Evolutionary conservation across 2,329 filamentous ascomycete species (phyloP), one percentile per base, ranked within the genome.

Genomic region (Fusarium neocosmosporiellum): DNA sequence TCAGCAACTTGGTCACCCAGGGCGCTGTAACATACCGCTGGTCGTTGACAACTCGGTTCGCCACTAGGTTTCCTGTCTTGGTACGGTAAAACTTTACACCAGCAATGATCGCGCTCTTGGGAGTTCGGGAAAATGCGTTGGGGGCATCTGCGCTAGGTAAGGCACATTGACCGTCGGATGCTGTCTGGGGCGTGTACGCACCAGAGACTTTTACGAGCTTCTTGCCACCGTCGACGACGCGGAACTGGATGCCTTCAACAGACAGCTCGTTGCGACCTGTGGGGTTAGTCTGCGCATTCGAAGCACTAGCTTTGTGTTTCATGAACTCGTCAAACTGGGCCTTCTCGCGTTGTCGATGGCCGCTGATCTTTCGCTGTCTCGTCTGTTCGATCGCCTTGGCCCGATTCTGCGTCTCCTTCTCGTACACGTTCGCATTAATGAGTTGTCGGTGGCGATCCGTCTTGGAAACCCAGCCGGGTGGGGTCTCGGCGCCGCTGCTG

Each of bases 21-120:
- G 67, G 54, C 60, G 67, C 74, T 63, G 66, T 33, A 59, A 87
- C 91, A 83, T 90, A 96, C 93, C 90, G 91, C 81, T 94, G 92
- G 71, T 91, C 91, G 80, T 92, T 91, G 67, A 96, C 88, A 64
- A 94, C 87, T 71, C 93, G 91, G 77, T 93, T 88, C 63, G 94
- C 92, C 78, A 95, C 92, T 29, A 98, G 88, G 76, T 97, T 98
- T 70, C 95, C 95, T 75, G 92, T 93, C 81, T 96, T 97, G 82
- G 94, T 97, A 74, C 95, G 90, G 77, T 94, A 88, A 80, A 97
- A 98, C 72, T 89, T 91, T 77, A 97, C 93, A 46, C 94, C 94
- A 60, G 92, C 93, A 69, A 97, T 85, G 7, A 86, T 84, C 43
- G 92, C 88, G 71, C 87, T 89, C 82, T 95, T 96, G 0, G 95